These are phyloP conservation scores for Silybum marianum DNA, from an alignment of 129 eudicot genomes.

Conservation along the genomic window DNA sequence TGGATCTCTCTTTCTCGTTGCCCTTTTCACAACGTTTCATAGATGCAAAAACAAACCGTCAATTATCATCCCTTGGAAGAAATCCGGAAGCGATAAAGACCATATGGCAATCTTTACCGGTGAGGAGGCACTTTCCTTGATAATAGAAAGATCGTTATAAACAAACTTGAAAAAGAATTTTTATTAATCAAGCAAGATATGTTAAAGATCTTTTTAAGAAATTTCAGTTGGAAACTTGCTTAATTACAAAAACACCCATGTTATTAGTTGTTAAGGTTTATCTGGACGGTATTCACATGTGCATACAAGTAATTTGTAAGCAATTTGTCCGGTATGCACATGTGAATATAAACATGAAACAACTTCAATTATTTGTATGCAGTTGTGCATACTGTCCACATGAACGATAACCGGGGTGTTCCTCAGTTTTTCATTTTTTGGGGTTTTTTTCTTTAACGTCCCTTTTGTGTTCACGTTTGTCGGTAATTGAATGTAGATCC, in stretches of 20 bases:
- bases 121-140: constrained; percentile 24
- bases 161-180: neutral
- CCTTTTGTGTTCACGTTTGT: neutral
- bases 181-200: neutral
- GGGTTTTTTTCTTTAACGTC: too few relatives aligned
- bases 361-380: too few relatives aligned
- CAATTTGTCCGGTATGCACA: too few relatives aligned
- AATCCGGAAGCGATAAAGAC: constrained; percentile 60
- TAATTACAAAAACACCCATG: neutral
- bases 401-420: too few relatives aligned
- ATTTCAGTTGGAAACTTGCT: neutral
- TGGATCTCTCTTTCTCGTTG: constrained; percentile 59
- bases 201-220: neutral
- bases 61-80: constrained; percentile 80
- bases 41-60: constrained; percentile 66
- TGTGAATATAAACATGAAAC: too few relatives aligned
- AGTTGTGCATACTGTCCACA: too few relatives aligned
- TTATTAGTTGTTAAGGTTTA: too few relatives aligned
- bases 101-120: constrained; percentile 61
- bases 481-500: constrained; percentile 50
- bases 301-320: too few relatives aligned
- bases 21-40: constrained; percentile 46
- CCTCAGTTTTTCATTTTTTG: too few relatives aligned
- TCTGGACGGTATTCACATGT: too few relatives aligned
- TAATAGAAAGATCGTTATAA: neutral